phyloP scores from a whole-genome alignment of 129 eudicot species.

The carrot (Daucus carota) region DH1_v3.0 NC_030389.2:37871501-37872000 shows the following conservation, averaged over 20 bases:
- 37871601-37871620: background rate
- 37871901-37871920: too few relatives aligned
- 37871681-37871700: background rate
- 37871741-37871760: background rate
- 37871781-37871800: too few relatives aligned
- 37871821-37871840: constrained; percentile 7
- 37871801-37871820: background rate
- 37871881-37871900: too few relatives aligned
- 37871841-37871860: background rate
- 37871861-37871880: background rate
- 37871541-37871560: background rate
- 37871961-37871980: too few relatives aligned
- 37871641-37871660: background rate
- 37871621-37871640: background rate
- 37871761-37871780: background rate
- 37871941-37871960: background rate
- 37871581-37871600: too few relatives aligned
- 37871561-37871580: background rate
- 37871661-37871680: background rate
- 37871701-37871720: too few relatives aligned
- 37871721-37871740: background rate
- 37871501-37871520: background rate
- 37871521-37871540: background rate
- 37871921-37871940: background rate
- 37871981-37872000: background rate